Evolutionary conservation across 2,329 filamentous ascomycete genomes (phyloP).

Genomic region (Paraconiothyrium brasiliense): DNA sequence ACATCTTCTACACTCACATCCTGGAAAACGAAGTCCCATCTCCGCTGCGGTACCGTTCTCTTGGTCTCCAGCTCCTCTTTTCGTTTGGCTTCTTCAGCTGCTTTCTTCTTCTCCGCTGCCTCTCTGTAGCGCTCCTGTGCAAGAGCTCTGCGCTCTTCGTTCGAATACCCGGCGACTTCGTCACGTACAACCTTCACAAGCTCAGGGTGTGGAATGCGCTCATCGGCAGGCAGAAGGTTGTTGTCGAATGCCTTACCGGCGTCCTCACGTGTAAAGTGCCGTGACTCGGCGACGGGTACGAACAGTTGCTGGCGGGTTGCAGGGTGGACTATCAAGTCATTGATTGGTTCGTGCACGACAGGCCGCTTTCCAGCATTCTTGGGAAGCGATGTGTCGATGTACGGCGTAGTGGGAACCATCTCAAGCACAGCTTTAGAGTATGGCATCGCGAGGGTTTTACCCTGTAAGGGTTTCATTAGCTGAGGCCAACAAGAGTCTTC

Average conservation of each 20-base stretch:
- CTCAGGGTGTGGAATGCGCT: slow-evolving; percentile 71
- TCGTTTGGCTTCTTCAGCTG: slow-evolving; percentile 53
- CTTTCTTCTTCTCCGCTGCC: slow-evolving; percentile 49
- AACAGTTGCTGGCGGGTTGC: slow-evolving; percentile 66
- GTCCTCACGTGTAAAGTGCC: slow-evolving; percentile 71
- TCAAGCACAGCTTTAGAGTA: slow-evolving; percentile 79
- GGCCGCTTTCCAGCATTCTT: slow-evolving; percentile 48
- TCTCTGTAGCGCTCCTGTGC: slow-evolving; percentile 40
- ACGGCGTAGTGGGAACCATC: slow-evolving; percentile 78
- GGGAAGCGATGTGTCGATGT: slow-evolving; percentile 44
- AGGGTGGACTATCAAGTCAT: slow-evolving; percentile 69
- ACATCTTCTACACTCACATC: slow-evolving; percentile 66
- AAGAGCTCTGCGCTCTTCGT: slow-evolving; percentile 46
- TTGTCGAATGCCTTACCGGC: slow-evolving; percentile 69
- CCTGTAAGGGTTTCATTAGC: slow-evolving; percentile 60
- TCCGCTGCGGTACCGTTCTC: slow-evolving; percentile 57
- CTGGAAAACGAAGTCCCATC: slow-evolving; percentile 69
- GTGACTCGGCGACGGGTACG: slow-evolving; percentile 70
- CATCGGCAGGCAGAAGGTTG: slow-evolving; percentile 68
- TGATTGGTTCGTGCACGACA: slow-evolving; percentile 67
- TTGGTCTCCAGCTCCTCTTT: slow-evolving; percentile 55
- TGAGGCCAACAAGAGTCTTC: slow-evolving; percentile 2
- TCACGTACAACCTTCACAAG: slow-evolving; percentile 59
- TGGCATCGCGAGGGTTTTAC: slow-evolving; percentile 76
- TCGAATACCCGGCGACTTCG: slow-evolving; percentile 35